phyloP scores from a whole-genome alignment of 169 alveolate species.

The Cyclospora cayetanensis region DNA sequence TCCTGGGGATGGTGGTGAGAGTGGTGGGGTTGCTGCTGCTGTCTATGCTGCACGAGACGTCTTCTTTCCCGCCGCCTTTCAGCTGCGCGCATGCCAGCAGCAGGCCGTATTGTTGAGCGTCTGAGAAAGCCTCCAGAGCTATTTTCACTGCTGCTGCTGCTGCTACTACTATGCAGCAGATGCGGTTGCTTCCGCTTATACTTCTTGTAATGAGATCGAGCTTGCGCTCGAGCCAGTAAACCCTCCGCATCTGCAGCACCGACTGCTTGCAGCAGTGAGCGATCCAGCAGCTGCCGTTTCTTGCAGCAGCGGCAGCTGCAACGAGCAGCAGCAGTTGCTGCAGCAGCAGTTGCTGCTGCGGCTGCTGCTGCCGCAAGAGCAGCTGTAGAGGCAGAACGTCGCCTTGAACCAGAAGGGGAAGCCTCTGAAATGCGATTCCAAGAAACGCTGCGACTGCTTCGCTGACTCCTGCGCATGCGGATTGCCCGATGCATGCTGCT shows the following conservation, averaged over 20 bases:
- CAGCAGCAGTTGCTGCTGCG: constrained; percentile 24
- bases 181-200: background rate
- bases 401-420: background rate
- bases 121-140: background rate
- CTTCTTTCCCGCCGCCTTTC: background rate
- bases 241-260: background rate
- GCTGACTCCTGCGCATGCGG: constrained; percentile 2
- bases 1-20: too few relatives aligned
- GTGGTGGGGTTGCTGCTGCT: background rate
- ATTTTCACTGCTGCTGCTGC: constrained; percentile 57
- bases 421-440: background rate
- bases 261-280: constrained; percentile 41
- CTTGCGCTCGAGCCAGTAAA: background rate
- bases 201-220: too few relatives aligned
- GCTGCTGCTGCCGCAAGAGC: constrained; percentile 24
- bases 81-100: background rate
- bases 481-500: background rate
- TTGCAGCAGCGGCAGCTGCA: constrained; percentile 56
- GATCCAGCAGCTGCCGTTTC: background rate
- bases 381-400: background rate
- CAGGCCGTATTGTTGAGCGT: background rate
- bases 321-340: constrained; percentile 22
- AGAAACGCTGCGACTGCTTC: background rate
- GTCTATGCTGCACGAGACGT: background rate
- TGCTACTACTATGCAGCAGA: background rate